Base-by-base conservation (phyloP, 1,139 yeast genomes). In the Geotrichum klebahnii region DNA sequence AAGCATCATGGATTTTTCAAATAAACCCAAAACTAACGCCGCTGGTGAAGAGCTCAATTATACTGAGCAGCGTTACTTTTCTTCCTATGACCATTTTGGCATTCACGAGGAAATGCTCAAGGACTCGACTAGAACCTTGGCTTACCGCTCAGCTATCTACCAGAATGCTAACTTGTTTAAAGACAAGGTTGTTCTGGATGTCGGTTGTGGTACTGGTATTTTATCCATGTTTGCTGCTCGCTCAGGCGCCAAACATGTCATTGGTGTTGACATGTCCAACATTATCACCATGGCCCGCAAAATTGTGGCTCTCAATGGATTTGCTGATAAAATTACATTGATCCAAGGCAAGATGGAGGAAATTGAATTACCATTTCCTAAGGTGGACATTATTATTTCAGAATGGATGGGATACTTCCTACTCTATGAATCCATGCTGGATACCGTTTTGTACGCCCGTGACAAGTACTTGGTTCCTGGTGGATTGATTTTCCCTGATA, bases 401-500 rank as follows among this genome's bases (percentile, higher is more conserved):
- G 99, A 94, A 72, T 94, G 99, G 99, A 94, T 94, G 99, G 99
- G 99, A 17, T 94, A 94, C 72, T 94, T 94, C 65, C 73, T 94
- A 62, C 75, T 94, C 53, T 94, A 92, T 66, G 99, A 94, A 75
- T 86, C 96, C 56, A 94, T 94, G 99, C 78, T 94, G 69, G 98
- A 94, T 68, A 89, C 98, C 35, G 99, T 94, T 20, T 74, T 94
- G 58, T 79, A 80, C 59, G 99, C 99, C 31, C 81, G 99, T 71
- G 99, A 94, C 72, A 80, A 78, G 68, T 94, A 89, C 68, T 77
- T 94, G 64, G 88, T 77, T 34, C 77, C 82, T 63, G 95, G 84
- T 42, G 99, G 99, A 8, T 75, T 90, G 58, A 88, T 94, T 55
- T 82, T 94, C 75, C 99, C 99, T 37, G 97, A 92, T 69, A 87